Evolutionary conservation across 2,329 filamentous ascomycete species (phyloP).

Genomic region (Monilinia vaccinii-corymbosi): DNA sequence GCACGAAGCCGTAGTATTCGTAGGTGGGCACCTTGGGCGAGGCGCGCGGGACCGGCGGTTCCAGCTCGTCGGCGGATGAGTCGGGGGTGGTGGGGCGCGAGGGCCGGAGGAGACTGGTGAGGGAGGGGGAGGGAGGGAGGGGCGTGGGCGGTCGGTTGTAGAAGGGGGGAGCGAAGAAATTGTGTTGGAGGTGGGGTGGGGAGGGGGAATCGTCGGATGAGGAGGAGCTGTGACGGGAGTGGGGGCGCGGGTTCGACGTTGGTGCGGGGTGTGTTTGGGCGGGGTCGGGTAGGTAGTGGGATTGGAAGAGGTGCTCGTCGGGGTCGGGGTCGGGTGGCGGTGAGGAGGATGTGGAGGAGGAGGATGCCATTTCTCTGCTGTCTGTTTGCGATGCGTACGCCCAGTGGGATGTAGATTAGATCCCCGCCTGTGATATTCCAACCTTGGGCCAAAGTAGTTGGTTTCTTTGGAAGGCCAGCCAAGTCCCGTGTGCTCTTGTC

Average conservation of each 20-base stretch:
- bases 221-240: no score
- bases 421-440: no score
- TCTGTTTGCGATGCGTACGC: neutral
- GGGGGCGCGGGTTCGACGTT: neutral
- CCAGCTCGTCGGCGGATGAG: constrained; percentile 77
- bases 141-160: constrained; percentile 96
- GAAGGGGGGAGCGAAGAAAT: constrained; percentile 70
- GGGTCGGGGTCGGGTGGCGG: neutral
- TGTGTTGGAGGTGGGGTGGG: constrained; percentile 33
- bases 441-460: no score
- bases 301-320: constrained; percentile 8
- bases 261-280: neutral
- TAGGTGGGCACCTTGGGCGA: constrained; percentile 96
- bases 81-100: constrained; percentile 92
- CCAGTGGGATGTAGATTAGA: rapidly evolving
- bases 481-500: neutral
- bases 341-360: constrained; percentile 4
- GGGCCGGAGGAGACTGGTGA: constrained; percentile 84
- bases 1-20: constrained; percentile 97
- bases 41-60: constrained; percentile 62
- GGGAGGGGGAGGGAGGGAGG: constrained; percentile 80
- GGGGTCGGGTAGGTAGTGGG: neutral
- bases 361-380: constrained; percentile 1
- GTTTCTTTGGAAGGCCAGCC: neutral
- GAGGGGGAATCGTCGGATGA: no score